These are phyloP conservation scores for Globisporangium nodosum DNA, from an alignment of 352 stramenopile species.

Conservation along the genomic window DNA sequence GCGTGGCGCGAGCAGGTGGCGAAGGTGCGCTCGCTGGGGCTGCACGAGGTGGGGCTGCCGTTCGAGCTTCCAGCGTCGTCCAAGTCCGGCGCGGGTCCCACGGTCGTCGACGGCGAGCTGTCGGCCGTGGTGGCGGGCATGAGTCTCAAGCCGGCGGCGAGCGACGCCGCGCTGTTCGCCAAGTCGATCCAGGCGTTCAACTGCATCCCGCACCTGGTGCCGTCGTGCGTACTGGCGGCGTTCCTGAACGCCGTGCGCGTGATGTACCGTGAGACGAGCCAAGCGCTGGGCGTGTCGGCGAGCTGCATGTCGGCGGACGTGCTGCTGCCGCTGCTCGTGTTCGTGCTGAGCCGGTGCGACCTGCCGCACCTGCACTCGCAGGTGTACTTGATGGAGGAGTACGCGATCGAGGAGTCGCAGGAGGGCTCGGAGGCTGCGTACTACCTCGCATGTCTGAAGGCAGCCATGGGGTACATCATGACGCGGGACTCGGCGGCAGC, in stretches of 20 bases:
- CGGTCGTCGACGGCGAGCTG: conserved; percentile 4
- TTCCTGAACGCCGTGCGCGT: conserved; percentile 64
- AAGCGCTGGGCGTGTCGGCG: conserved; percentile 33
- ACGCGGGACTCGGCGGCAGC: conserved; percentile 14
- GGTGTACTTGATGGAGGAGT: conserved; percentile 75
- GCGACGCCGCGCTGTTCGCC: conserved; percentile 27
- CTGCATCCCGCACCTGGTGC: conserved; percentile 61
- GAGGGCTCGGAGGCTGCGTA: conserved; percentile 77
- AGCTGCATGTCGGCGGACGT: conserved; percentile 72
- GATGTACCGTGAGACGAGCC: conserved; percentile 59
- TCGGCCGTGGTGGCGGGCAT: no score
- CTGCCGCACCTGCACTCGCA: conserved; percentile 72
- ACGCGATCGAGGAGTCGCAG: conserved; percentile 59
- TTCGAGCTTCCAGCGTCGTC: conserved; percentile 20
- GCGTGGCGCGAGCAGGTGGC: conserved; percentile 50
- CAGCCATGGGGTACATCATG: conserved; percentile 78
- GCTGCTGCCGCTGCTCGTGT: conserved; percentile 69
- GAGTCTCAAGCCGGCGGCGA: neutral
- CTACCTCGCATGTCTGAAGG: conserved; percentile 76
- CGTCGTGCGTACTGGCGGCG: conserved; percentile 49
- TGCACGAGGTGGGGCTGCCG: conserved; percentile 55
- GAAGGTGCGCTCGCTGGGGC: conserved; percentile 31
- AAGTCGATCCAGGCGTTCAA: conserved; percentile 69
- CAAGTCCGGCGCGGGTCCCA: neutral
- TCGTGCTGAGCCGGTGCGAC: conserved; percentile 59